Base-by-base conservation (phyloP, 768 basidiomycete genomes). In the Leucocoprinus birnbaumii region DNA sequence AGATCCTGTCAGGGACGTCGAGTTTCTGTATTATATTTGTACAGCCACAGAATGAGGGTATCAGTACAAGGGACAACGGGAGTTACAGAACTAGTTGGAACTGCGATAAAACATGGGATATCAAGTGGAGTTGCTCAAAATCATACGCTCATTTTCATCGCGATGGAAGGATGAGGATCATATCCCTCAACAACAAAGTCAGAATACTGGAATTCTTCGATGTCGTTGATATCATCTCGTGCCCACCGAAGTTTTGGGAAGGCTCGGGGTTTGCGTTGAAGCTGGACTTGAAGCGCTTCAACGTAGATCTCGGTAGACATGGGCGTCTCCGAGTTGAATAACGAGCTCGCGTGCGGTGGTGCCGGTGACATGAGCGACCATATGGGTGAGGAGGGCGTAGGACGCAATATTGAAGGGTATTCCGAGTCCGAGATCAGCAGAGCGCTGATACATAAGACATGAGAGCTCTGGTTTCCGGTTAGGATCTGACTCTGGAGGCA, bases 381-480 rank as follows among this genome's bases (percentile, higher is more conserved):
- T 94, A 71, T 98, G 94, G 0, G 95, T 97, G 51, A 99, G 84
- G 19, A 99, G 82, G 5, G 97, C 91, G 70, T 98, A 99, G 0
- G 97, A 98, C 11, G 96, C 97, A 70, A 99, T 98, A 71, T 99
- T 99, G 82, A 99, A 99, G 0, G 96, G 96, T 47, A 99, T 91
- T 2, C 96, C 96, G 37, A 99, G 90, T 1, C 96, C 96, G 7
- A 98, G 82, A 67, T 99, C 96, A 16, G 95, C 95, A 11, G 96
- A 98, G 45, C 97, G 91, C 66, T 98, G 96, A 74, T 87, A 98
- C 94, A 98, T 94, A 43, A 96, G 79, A 69, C 95, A 98, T 8
- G 93, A 95, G 16, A 98, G 86, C 54, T 81, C 82, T 8, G 87
- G 87, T 60, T 83, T 86, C 16, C 74, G 66, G 1, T 68, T 62